Conservation (phyloP, 495 filamentous ascomycete species). For the Aspergillus affinis region DNA sequence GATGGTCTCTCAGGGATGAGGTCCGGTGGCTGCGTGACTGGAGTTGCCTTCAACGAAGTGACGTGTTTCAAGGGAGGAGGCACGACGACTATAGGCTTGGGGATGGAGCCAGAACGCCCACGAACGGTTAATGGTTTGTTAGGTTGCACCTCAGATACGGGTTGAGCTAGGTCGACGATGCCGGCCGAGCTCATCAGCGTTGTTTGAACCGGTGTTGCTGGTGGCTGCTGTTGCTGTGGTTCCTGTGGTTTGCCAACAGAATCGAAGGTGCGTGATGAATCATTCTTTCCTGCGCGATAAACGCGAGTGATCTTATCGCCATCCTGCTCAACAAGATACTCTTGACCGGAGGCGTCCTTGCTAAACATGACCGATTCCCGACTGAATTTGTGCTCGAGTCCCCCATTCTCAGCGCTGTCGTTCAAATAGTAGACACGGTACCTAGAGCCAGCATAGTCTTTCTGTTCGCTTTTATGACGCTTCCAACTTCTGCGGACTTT, state of each 20-base stretch:
- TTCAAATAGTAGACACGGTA: background rate
- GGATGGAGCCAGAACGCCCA: conserved; percentile 14
- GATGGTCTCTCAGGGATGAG: background rate
- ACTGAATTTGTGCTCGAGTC: conserved; percentile 1
- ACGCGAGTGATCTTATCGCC: conserved; percentile 18
- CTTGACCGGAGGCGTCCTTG: background rate
- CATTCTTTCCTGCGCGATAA: conserved; percentile 13
- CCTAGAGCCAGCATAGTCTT: conserved; percentile 16
- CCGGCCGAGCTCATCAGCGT: background rate
- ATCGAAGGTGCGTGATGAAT: conserved; percentile 4
- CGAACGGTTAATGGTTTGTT: background rate
- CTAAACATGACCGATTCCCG: conserved; percentile 22
- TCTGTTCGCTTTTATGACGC: conserved; percentile 11
- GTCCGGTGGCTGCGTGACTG: conserved; percentile 3
- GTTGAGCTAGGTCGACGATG: background rate
- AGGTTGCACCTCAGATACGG: background rate
- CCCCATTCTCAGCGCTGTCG: background rate
- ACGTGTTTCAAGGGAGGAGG: conserved; percentile 14
- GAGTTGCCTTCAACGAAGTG: conserved; percentile 12
- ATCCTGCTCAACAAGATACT: conserved; percentile 20
- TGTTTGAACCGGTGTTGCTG: background rate
- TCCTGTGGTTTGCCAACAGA: background rate
- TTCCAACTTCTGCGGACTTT: conserved; percentile 13
- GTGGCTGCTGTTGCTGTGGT: background rate
- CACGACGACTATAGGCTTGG: conserved; percentile 16